Evolutionary conservation across 148 eudicot species (phyloP).

Genomic region (Rheum nobile): DNA sequence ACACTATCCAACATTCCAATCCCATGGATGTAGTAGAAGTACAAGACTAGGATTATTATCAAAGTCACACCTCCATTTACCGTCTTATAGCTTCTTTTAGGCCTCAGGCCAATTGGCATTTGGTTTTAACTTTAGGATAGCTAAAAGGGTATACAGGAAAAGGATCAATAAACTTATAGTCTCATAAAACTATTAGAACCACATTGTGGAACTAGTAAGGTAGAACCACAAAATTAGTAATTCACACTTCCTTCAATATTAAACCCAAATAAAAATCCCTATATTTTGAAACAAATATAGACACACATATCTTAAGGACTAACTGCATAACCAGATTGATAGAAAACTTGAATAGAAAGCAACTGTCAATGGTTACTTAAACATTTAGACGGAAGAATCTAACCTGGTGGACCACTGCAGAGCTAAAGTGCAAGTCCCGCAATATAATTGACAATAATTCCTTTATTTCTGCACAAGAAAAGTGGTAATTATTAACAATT

Average conservation of each 20-base stretch:
- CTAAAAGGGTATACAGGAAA: neutral
- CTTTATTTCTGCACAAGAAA: conserved; percentile 65
- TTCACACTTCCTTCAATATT: neutral
- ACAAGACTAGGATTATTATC: neutral
- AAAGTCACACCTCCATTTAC: neutral
- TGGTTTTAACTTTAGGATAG: neutral
- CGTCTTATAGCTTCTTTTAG: neutral
- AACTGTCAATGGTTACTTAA: neutral
- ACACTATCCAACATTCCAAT: neutral
- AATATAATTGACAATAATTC: conserved; percentile 67
- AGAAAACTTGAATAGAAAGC: neutral
- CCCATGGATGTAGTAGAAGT: neutral
- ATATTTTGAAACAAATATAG: neutral
- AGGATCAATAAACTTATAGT: neutral
- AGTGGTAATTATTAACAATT: neutral
- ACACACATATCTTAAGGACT: neutral
- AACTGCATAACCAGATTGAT: neutral
- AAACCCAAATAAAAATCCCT: neutral
- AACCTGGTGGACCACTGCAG: conserved; percentile 96
- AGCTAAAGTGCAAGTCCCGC: conserved; percentile 62
- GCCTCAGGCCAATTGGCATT: neutral
- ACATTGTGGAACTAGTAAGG: neutral
- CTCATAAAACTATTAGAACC: neutral
- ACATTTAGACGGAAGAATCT: conserved; percentile 6
- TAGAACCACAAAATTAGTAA: neutral